Base-by-base conservation (phyloP, 2,329 filamentous ascomycete genomes). In the Fusarium verrucosum region DNA sequence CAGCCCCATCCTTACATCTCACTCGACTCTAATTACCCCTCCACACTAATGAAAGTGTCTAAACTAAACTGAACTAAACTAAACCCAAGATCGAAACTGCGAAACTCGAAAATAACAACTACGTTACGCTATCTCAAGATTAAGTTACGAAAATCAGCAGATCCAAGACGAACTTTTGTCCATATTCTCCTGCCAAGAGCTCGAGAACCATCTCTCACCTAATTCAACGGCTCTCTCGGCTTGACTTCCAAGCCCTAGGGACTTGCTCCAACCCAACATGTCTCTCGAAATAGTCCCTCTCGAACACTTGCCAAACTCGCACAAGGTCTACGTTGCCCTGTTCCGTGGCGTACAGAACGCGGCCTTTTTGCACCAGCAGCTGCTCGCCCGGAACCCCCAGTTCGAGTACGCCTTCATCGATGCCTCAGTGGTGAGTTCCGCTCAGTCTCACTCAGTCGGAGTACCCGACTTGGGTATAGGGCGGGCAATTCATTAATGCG, bases 351-450 rank as follows among this genome's bases (percentile, higher is more conserved):
- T 98, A 54, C 76, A 85, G 62, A 99, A 99, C 75, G 85, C 92
- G 11, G 78, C 85, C 1, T 93, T 90, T 72, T 82, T 99, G 38
- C 89, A 93, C 49, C 83, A 89, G 69, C 94, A 97, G 79, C 86
- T 99, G 7, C 82, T 98, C n/a, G 85, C 87, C 7, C 91, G 92
- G 49, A 97, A 98, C 74, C 73, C 86, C 11, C 89, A 89, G 10
- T 98, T 94, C 71, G 93, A 98, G 77, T 98, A 98, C 81, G 93
- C 94, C 30, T 91, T 99, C 68, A 85, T 99, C 42, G 94, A 99
- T 78, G 93, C 93, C 19, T 87, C 86, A 41, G 86, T 91, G 75
- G 89, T 94, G 82, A 61, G 83, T 78, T 63, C 47, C 50, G 43
- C 45, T 28, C 57, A 20, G 17, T 13, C 26, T 28, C 26, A 23